A percentile compares a stretch with the other conserved stretches of the same genome.
These are phyloP conservation scores for Xylaria nigripes DNA, from an alignment of 495 filamentous ascomycete species.

Conservation along the genomic window DNA sequence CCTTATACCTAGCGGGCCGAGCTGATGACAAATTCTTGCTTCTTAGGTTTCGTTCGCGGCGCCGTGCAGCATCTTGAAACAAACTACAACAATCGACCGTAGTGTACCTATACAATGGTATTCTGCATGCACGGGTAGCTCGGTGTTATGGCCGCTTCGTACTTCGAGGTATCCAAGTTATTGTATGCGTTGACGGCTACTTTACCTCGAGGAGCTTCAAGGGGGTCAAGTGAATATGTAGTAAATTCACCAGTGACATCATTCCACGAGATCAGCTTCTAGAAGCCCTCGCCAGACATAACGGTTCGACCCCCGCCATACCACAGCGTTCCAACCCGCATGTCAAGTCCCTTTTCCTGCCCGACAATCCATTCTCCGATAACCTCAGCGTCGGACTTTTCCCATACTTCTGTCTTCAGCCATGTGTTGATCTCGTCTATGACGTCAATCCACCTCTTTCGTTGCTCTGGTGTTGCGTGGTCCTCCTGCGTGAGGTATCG, in stretches of 20 bases:
- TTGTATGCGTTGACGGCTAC: not conserved
- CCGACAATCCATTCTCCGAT: conserved; percentile 64
- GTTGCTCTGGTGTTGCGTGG: conserved; percentile 38
- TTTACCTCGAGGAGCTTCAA: too few relatives aligned
- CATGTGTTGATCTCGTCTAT: conserved; percentile 72
- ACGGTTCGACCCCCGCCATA: conserved; percentile 71
- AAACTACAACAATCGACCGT: too few relatives aligned
- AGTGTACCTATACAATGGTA: too few relatives aligned
- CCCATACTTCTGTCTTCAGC: conserved; percentile 61
- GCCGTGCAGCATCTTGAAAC: too few relatives aligned
- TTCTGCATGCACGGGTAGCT: too few relatives aligned
- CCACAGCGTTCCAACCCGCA: conserved; percentile 64
- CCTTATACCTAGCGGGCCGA: too few relatives aligned
- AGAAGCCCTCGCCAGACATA: conserved; percentile 54
- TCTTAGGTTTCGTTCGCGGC: too few relatives aligned
- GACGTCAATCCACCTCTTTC: conserved; percentile 49
- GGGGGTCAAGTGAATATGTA: too few relatives aligned
- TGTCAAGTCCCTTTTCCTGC: conserved; percentile 65
- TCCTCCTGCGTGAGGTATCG: conserved; percentile 59
- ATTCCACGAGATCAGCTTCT: not conserved
- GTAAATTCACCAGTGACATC: not conserved
- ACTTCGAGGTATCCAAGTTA: too few relatives aligned
- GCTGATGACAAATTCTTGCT: too few relatives aligned
- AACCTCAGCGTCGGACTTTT: conserved; percentile 32
- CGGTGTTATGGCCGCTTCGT: too few relatives aligned